These are phyloP conservation scores for Collybia nuda DNA, from an alignment of 768 basidiomycete genomes.

Conservation along the genomic window DNA sequence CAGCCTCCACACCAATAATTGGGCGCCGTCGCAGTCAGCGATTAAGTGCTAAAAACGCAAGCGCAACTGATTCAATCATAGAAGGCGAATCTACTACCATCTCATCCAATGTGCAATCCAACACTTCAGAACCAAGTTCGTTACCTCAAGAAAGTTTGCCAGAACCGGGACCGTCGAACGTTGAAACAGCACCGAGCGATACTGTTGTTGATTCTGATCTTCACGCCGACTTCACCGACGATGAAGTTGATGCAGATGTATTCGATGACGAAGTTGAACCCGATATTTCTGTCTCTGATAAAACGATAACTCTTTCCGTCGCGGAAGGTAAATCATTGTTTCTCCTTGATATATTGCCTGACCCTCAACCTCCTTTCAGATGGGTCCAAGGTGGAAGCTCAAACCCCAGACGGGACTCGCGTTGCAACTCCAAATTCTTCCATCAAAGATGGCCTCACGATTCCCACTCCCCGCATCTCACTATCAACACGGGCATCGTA, in stretches of 20 bases:
- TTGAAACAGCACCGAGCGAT: constrained; percentile 52
- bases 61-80: constrained; percentile 2
- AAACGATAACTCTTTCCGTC: constrained; percentile 83
- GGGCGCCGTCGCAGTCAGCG: constrained; percentile 80
- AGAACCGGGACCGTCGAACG: constrained; percentile 23
- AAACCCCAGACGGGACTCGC: constrained; percentile 95
- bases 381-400: constrained; percentile 91
- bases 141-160: constrained; percentile 8
- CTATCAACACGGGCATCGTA: constrained; percentile 65
- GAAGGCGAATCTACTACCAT: constrained; percentile 8
- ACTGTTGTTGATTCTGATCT: constrained; percentile 63
- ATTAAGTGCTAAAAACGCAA: constrained; percentile 67
- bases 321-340: constrained; percentile 60
- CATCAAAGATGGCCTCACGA: constrained; percentile 36
- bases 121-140: constrained; percentile 7
- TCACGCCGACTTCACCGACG: constrained; percentile 78
- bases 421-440: constrained; percentile 81
- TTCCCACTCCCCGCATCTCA: constrained; percentile 24
- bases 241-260: constrained; percentile 86
- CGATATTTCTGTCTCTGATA: constrained; percentile 70
- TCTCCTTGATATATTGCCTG: neutral
- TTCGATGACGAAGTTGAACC: constrained; percentile 86
- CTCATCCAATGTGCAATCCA: constrained; percentile 13
- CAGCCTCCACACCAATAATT: constrained; percentile 38
- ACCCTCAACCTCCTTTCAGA: constrained; percentile 43